Conservation (phyloP, 2,329 filamentous ascomycete species). For the Dactylellina cionopaga region DNA sequence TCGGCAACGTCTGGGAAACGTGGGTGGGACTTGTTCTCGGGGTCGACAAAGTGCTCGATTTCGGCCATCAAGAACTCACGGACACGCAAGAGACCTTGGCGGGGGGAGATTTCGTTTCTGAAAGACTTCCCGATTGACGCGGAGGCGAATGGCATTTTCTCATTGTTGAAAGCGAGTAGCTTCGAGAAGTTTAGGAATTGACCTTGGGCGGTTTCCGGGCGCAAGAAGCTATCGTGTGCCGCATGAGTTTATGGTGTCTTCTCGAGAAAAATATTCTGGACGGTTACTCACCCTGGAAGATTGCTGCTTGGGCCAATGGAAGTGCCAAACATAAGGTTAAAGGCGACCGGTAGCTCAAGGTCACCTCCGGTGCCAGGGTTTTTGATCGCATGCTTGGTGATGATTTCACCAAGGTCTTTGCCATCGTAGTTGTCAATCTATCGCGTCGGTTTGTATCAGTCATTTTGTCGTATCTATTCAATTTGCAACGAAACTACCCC, state of each 20-base stretch:
- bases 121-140: slow-evolving; percentile 98
- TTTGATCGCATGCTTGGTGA: slow-evolving; percentile 89
- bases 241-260: slow-evolving; percentile 6
- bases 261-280: background rate
- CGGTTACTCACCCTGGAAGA: slow-evolving; percentile 68
- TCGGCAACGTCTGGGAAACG: slow-evolving; percentile 88
- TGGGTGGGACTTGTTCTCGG: slow-evolving; percentile 89
- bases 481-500: slow-evolving; percentile 39
- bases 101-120: slow-evolving; percentile 96
- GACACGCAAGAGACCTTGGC: slow-evolving; percentile 88
- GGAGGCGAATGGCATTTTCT: slow-evolving; percentile 94
- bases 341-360: slow-evolving; percentile 82
- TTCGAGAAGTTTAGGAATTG: slow-evolving; percentile 98
- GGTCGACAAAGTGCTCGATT: slow-evolving; percentile 98
- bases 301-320: slow-evolving; percentile 92
- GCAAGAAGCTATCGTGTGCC: slow-evolving; percentile 69
- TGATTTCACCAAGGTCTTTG: slow-evolving; percentile 83
- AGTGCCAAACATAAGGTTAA: slow-evolving; percentile 99
- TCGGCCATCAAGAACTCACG: slow-evolving; percentile 99
- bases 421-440: slow-evolving; percentile 94
- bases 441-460: background rate
- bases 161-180: slow-evolving; percentile 94
- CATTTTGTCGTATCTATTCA: background rate
- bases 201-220: slow-evolving; percentile 95
- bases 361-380: slow-evolving; percentile 83